A percentile compares a stretch with the other conserved stretches of the same genome.
These are phyloP conservation scores for Metarhizium guizhouense DNA, from an alignment of 2,329 filamentous ascomycete genomes.

Conservation along the genomic window DNA sequence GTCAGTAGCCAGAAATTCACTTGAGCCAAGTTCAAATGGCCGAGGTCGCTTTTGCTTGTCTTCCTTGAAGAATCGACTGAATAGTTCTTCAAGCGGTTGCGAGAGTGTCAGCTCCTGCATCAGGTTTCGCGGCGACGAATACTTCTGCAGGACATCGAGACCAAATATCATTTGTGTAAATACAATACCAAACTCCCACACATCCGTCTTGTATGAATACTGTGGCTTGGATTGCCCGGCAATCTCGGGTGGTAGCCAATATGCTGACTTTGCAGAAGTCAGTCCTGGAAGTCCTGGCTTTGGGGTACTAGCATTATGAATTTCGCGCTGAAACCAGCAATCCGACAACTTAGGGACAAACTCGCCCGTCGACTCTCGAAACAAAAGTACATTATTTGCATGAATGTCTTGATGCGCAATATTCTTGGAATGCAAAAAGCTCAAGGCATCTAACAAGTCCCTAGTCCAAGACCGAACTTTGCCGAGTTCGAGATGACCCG, in stretches of 20 bases:
- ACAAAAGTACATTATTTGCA: slow-evolving; percentile 68
- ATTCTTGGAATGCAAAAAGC: slow-evolving; percentile 77
- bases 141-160: slow-evolving; percentile 63
- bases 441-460: slow-evolving; percentile 79
- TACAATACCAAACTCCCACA: slow-evolving; percentile 91
- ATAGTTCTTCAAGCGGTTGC: slow-evolving; percentile 66
- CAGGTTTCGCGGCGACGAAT: slow-evolving; percentile 68
- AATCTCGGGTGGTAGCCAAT: slow-evolving; percentile 78
- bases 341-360: slow-evolving; percentile 69
- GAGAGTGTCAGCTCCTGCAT: slow-evolving; percentile 66
- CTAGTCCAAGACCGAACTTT: slow-evolving; percentile 86
- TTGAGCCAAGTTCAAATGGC: slow-evolving; percentile 63
- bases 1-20: slow-evolving; percentile 58
- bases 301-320: slow-evolving; percentile 51
- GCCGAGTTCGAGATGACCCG: slow-evolving; percentile 62
- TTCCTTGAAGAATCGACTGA: slow-evolving; percentile 74
- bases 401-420: slow-evolving; percentile 80
- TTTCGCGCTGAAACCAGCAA: slow-evolving; percentile 58
- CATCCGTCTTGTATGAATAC: slow-evolving; percentile 71
- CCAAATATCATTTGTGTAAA: slow-evolving; percentile 94
- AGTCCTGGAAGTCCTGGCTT: slow-evolving; percentile 44
- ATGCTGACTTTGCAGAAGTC: slow-evolving; percentile 61
- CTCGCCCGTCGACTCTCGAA: slow-evolving; percentile 58
- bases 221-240: slow-evolving; percentile 51
- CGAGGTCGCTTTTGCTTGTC: slow-evolving; percentile 78